A percentile compares a stretch with the other conserved stretches of the same genome.
Conservation (phyloP, 805 yeast genomes). For the Starmera quercuum region DNA sequence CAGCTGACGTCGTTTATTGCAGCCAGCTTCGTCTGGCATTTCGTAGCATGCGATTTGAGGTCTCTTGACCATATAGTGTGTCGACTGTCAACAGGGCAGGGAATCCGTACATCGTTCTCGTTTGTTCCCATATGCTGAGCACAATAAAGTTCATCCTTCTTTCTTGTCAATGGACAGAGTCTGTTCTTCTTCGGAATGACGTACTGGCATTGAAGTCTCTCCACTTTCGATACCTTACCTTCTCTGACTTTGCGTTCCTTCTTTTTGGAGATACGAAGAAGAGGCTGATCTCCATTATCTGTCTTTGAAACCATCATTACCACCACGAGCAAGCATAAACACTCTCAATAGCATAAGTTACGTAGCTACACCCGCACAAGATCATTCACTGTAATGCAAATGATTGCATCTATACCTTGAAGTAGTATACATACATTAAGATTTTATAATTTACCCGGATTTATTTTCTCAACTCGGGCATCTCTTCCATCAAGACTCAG, state of each 20-base stretch:
- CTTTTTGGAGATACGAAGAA: conserved; percentile 1
- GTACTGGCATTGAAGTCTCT: conserved; percentile 36
- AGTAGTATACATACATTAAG: too few relatives aligned
- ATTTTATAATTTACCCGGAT: too few relatives aligned
- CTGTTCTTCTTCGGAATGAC: conserved; percentile 43
- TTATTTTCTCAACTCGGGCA: too few relatives aligned
- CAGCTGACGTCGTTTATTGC: conserved; percentile 33
- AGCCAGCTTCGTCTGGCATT: conserved; percentile 44
- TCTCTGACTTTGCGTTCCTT: background rate
- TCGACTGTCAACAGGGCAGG: conserved; percentile 70
- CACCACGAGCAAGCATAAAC: too few relatives aligned
- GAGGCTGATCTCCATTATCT: background rate
- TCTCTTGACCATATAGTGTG: conserved; percentile 66
- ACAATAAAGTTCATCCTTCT: conserved; percentile 42
- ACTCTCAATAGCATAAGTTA: too few relatives aligned
- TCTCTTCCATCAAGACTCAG: too few relatives aligned
- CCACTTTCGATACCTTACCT: background rate
- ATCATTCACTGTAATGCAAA: too few relatives aligned
- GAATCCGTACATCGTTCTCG: conserved; percentile 36
- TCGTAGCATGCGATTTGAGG: conserved; percentile 46
- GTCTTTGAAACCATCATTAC: too few relatives aligned
- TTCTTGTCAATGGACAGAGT: conserved; percentile 55
- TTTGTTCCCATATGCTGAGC: conserved; percentile 45
- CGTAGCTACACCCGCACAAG: too few relatives aligned
- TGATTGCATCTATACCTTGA: too few relatives aligned